Conservation (phyloP, 345 rosid genomes). For the Lenwebbia sp. region DNA sequence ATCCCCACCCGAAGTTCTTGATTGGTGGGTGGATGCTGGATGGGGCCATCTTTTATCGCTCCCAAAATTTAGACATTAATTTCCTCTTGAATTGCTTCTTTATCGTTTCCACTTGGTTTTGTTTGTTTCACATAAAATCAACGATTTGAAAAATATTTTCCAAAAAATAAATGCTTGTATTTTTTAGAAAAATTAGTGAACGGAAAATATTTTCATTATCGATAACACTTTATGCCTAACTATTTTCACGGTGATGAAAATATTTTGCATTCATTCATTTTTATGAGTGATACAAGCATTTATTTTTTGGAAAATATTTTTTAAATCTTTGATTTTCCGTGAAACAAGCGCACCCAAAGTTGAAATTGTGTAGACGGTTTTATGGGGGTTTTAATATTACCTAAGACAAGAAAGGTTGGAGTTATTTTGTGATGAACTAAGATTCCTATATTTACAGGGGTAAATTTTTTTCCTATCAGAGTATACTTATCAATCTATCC, state of each 20-base stretch:
- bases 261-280: too few relatives aligned
- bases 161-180: too few relatives aligned
- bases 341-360: too few relatives aligned
- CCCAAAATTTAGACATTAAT: background rate
- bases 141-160: too few relatives aligned
- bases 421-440: background rate
- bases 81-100: background rate
- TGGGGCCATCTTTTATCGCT: background rate
- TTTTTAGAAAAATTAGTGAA: too few relatives aligned
- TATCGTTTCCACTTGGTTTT: background rate
- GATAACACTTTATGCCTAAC: too few relatives aligned
- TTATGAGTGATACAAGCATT: too few relatives aligned
- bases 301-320: too few relatives aligned
- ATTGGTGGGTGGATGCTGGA: background rate
- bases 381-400: background rate
- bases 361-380: background rate
- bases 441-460: background rate
- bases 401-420: background rate
- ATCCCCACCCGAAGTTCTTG: background rate
- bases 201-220: too few relatives aligned
- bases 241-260: too few relatives aligned
- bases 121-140: too few relatives aligned
- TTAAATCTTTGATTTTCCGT: too few relatives aligned
- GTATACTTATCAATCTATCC: background rate
- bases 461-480: background rate